Evolutionary conservation across 768 basidiomycete genomes (phyloP).

Genomic region (Termitomyces sp.): DNA sequence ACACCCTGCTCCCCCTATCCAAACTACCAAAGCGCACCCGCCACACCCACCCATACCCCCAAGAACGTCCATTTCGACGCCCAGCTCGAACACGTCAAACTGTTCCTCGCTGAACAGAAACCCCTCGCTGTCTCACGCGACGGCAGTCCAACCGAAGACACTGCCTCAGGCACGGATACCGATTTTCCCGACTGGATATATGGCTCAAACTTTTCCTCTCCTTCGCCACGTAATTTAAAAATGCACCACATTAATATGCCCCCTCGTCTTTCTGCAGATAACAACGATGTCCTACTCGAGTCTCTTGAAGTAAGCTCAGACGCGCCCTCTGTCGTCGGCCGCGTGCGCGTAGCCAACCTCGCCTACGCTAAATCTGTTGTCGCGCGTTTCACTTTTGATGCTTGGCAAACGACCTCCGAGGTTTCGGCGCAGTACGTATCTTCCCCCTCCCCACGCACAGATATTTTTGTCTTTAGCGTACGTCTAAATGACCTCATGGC

Average conservation of each 20-base stretch:
- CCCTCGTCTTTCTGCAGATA: conserved; percentile 23
- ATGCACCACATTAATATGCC: conserved; percentile 76
- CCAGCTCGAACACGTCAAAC: conserved; percentile 89
- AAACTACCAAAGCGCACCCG: conserved; percentile 68
- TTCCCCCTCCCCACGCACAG: conserved; percentile 48
- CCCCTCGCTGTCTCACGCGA: conserved; percentile 90
- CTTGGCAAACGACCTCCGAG: conserved; percentile 96
- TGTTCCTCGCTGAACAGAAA: conserved; percentile 93
- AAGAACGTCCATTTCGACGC: conserved; percentile 93
- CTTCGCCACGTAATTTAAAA: conserved; percentile 34
- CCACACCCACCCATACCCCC: conserved; percentile 62
- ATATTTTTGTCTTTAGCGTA: conserved; percentile 76
- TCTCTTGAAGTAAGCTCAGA: conserved; percentile 49
- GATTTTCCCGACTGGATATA: conserved; percentile 73
- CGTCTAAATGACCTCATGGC: conserved; percentile 74
- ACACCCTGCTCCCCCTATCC: conserved; percentile 34
- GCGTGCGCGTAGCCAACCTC: conserved; percentile 77
- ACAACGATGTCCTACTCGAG: conserved; percentile 52
- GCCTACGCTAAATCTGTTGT: conserved; percentile 86
- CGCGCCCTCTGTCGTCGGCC: conserved; percentile 60
- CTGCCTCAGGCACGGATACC: conserved; percentile 68
- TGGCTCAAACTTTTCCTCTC: conserved; percentile 33
- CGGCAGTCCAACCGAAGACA: conserved; percentile 84
- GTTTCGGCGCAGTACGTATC: conserved; percentile 71
- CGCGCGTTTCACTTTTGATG: conserved; percentile 89